These are phyloP conservation scores for Saturnispora quitensis DNA, from an alignment of 805 yeast species.

Conservation along the genomic window DNA sequence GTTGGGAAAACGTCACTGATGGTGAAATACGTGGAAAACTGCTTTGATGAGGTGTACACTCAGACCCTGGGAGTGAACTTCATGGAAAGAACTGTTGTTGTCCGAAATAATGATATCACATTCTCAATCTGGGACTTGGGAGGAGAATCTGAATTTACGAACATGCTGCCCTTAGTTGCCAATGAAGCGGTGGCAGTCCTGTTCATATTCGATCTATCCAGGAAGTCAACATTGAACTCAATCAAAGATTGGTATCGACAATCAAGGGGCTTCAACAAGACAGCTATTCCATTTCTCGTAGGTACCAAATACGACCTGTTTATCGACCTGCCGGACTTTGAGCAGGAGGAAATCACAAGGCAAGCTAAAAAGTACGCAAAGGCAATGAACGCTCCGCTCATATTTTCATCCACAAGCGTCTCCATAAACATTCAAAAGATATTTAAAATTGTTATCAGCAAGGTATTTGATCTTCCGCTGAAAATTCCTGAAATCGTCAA, in stretches of 20 bases:
- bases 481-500: constrained; percentile 76
- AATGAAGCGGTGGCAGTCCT: constrained; percentile 87
- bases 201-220: constrained; percentile 82
- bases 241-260: constrained; percentile 92
- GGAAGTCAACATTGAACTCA: constrained; percentile 78
- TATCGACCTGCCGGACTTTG: constrained; percentile 65
- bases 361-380: constrained; percentile 78
- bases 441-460: constrained; percentile 81
- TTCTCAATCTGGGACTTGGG: constrained; percentile 95
- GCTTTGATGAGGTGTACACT: constrained; percentile 83
- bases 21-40: constrained; percentile 96
- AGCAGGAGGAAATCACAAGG: constrained; percentile 75
- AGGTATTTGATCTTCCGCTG: constrained; percentile 78
- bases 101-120: constrained; percentile 78
- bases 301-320: constrained; percentile 93
- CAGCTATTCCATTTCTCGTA: constrained; percentile 83
- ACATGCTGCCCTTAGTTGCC: constrained; percentile 89
- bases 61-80: constrained; percentile 94
- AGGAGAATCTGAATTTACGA: constrained; percentile 89
- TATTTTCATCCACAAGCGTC: constrained; percentile 86
- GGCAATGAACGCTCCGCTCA: constrained; percentile 77
- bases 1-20: constrained; percentile 92
- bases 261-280: constrained; percentile 79
- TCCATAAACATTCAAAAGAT: constrained; percentile 91
- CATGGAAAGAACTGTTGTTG: constrained; percentile 80